phyloP scores from a whole-genome alignment of 2,329 filamentous ascomycete species.

The Trichoderma oligosporum region DNA sequence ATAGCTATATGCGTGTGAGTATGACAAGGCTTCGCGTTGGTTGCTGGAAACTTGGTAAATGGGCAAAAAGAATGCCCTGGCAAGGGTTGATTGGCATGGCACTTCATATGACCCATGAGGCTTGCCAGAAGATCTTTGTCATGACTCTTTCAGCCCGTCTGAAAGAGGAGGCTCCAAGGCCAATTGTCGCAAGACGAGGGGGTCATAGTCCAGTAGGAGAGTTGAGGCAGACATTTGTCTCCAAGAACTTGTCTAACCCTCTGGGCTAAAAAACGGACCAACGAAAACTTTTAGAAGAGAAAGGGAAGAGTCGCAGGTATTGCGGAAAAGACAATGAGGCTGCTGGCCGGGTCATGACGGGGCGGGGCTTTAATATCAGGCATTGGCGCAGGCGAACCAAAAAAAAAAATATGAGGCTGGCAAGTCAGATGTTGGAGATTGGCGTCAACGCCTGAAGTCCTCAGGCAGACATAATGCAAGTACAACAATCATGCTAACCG shows the following conservation, averaged over 20 bases:
- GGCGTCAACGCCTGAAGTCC: slow-evolving; percentile 20
- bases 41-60: not conserved
- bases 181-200: not conserved
- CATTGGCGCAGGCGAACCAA: slow-evolving; percentile 15
- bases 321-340: not conserved
- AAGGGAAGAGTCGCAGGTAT: not conserved
- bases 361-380: slow-evolving; percentile 11
- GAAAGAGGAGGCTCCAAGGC: not conserved
- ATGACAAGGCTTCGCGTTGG: not conserved
- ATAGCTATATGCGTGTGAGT: slow-evolving; percentile 1
- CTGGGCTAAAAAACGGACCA: not conserved
- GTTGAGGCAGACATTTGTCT: not conserved
- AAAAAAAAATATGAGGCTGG: slow-evolving; percentile 15
- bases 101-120: not conserved
- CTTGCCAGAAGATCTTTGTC: not conserved
- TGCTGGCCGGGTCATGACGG: not conserved
- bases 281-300: not conserved
- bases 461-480: slow-evolving; percentile 21
- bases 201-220: not conserved
- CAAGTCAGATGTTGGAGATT: slow-evolving; percentile 15
- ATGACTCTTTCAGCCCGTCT: not conserved
- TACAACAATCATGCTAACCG: not conserved
- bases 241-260: not conserved
- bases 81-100: too few relatives aligned
- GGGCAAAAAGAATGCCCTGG: too few relatives aligned